Percentiles rank a stretch among this genome's conserved stretches.
These are phyloP conservation scores for Schizophyllum commune DNA, from an alignment of 1,284 basidiomycete species.

Conservation along the genomic window DNA sequence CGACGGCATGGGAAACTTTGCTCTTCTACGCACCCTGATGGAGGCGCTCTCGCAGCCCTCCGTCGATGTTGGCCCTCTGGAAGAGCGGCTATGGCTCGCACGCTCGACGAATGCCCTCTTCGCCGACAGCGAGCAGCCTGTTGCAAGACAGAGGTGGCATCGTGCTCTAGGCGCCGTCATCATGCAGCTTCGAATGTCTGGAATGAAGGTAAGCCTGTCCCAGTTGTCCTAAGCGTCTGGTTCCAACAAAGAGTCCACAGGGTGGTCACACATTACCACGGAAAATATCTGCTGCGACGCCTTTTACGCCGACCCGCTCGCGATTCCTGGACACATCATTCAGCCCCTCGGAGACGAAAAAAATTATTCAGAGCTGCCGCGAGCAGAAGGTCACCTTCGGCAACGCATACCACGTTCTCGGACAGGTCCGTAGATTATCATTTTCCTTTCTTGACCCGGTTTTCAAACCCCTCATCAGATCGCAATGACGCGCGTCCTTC, in stretches of 20 bases:
- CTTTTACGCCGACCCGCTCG: neutral
- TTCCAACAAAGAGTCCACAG: conserved; percentile 16
- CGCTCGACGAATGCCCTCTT: conserved; percentile 29
- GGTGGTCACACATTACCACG: conserved; percentile 51
- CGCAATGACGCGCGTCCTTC: conserved; percentile 45
- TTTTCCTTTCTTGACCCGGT: neutral
- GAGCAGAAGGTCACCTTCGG: conserved; percentile 41
- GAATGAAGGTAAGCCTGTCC: conserved; percentile 23
- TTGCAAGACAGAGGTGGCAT: conserved; percentile 39
- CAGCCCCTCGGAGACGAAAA: conserved; percentile 15
- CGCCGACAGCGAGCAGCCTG: conserved; percentile 23
- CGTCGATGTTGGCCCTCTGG: conserved; percentile 13
- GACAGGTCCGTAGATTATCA: conserved; percentile 22
- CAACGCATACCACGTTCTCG: conserved; percentile 39
- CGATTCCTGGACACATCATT: neutral
- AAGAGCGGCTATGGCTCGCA: conserved; percentile 34
- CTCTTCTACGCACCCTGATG: conserved; percentile 36
- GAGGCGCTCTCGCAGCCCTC: conserved; percentile 29
- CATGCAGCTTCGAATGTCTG: conserved; percentile 21
- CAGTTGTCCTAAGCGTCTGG: neutral
- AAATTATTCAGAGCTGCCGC: conserved; percentile 31
- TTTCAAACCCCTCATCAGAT: conserved; percentile 15
- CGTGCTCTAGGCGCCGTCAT: conserved; percentile 37
- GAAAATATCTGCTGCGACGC: conserved; percentile 28
- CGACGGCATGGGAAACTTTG: conserved; percentile 38